These are phyloP conservation scores for Saccharomyces hybrid DNA, from an alignment of 1,139 yeast species.

Conservation along the genomic window DNA sequence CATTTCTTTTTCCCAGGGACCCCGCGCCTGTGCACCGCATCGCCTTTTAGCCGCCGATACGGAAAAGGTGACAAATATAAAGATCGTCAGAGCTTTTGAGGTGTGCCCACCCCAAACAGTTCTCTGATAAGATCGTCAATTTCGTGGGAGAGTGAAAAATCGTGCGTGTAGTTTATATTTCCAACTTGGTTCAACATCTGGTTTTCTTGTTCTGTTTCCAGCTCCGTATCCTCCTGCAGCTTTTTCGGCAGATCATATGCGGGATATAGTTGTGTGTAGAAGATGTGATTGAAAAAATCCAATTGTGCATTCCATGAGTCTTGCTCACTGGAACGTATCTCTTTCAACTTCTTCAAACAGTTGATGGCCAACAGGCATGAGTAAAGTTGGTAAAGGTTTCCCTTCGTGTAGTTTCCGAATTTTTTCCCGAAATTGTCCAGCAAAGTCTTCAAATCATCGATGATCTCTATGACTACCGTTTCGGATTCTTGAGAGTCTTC, in stretches of 20 bases:
- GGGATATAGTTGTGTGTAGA: constrained; percentile 19
- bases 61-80: not conserved
- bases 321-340: constrained; percentile 8
- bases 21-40: constrained; percentile 1
- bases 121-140: constrained; percentile 31
- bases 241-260: constrained; percentile 25
- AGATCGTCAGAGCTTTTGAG: not conserved
- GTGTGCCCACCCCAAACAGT: constrained; percentile 20
- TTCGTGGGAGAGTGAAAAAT: constrained; percentile 31
- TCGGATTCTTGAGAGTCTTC: constrained; percentile 29
- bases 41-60: not conserved
- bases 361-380: constrained; percentile 29
- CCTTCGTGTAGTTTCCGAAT: constrained; percentile 22
- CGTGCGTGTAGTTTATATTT: constrained; percentile 26
- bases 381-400: constrained; percentile 28
- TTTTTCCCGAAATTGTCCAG: constrained; percentile 24
- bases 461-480: constrained; percentile 22
- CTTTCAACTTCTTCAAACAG: constrained; percentile 21
- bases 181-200: constrained; percentile 20
- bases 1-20: constrained; percentile 1
- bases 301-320: constrained; percentile 14
- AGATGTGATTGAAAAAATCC: constrained; percentile 22
- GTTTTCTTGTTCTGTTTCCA: constrained; percentile 19
- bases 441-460: constrained; percentile 25
- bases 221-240: constrained; percentile 20